These are phyloP conservation scores for Coemansia brasiliensis DNA, from an alignment of 192 early-diverging fungal species.

Conservation along the genomic window DNA sequence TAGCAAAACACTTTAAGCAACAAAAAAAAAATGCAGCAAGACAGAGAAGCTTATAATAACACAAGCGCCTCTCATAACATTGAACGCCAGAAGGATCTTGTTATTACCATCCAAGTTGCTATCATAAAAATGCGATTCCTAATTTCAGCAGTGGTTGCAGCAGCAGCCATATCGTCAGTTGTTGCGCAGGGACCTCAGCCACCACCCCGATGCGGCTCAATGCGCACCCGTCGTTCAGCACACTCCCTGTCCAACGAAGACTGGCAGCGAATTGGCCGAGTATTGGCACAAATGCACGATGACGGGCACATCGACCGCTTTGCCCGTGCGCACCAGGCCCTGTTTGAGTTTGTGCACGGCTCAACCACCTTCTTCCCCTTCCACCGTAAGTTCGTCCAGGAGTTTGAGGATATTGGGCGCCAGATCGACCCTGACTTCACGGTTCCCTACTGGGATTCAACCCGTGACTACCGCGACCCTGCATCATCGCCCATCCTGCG, in stretches of 20 bases:
- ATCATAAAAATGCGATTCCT: constrained; percentile 5
- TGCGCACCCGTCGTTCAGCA: constrained; percentile 36
- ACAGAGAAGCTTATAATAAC: no score
- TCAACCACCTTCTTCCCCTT: constrained; percentile 50
- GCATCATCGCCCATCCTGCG: constrained; percentile 33
- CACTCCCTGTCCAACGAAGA: constrained; percentile 38
- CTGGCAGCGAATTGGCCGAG: constrained; percentile 30
- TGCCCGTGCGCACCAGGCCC: constrained; percentile 30
- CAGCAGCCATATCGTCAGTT: not conserved
- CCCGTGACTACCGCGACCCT: constrained; percentile 35
- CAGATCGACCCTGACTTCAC: constrained; percentile 36
- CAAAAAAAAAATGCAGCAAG: no score
- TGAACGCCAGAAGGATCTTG: no score
- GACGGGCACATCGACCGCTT: constrained; percentile 44
- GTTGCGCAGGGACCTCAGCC: constrained; percentile 16
- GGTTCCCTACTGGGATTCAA: constrained; percentile 51
- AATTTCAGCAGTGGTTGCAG: constrained; percentile 8
- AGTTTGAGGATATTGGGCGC: constrained; percentile 47
- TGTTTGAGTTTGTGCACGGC: constrained; percentile 47
- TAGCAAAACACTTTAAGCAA: no score
- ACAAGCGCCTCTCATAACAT: no score
- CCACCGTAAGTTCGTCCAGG: constrained; percentile 53
- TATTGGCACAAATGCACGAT: constrained; percentile 26
- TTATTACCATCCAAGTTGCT: no score
- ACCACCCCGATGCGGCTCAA: constrained; percentile 17